Conservation (phyloP, 2,329 filamentous ascomycete genomes). For the Dothiorella sarmentorum region DNA sequence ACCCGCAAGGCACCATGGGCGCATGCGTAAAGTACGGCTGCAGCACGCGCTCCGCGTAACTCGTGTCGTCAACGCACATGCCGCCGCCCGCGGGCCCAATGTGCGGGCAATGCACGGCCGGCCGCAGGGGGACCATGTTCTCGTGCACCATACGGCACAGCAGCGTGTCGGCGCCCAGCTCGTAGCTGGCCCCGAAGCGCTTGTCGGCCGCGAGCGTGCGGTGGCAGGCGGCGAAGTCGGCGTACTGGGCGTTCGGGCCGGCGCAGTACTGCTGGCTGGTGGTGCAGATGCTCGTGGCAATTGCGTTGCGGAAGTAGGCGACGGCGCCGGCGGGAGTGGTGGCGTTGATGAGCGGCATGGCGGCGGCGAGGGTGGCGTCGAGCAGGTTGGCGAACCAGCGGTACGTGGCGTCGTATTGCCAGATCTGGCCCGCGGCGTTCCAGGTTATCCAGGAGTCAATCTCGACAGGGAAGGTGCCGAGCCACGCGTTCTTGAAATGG, state of each 20-base stretch:
- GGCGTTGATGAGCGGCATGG: neutral
- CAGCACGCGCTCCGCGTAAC: slow-evolving; percentile 23
- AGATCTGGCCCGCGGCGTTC: slow-evolving; percentile 29
- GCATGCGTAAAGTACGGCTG: slow-evolving; percentile 15
- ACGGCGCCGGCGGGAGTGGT: neutral
- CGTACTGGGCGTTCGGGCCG: slow-evolving; percentile 29
- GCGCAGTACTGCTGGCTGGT: slow-evolving; percentile 27
- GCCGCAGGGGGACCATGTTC: slow-evolving; percentile 35
- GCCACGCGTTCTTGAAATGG: slow-evolving; percentile 26
- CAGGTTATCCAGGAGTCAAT: slow-evolving; percentile 36
- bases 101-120: slow-evolving; percentile 37
- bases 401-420: slow-evolving; percentile 36
- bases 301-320: neutral
- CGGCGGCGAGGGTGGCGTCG: slow-evolving; percentile 22
- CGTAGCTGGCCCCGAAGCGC: slow-evolving; percentile 33
- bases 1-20: slow-evolving; percentile 12
- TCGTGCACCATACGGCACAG: slow-evolving; percentile 36
- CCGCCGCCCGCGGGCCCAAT: slow-evolving; percentile 35
- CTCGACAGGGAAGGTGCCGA: slow-evolving; percentile 29
- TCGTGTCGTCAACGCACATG: slow-evolving; percentile 31
- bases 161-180: slow-evolving; percentile 37
- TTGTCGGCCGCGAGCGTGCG: slow-evolving; percentile 28
- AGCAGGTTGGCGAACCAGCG: slow-evolving; percentile 31
- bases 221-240: slow-evolving; percentile 23
- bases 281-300: slow-evolving; percentile 28